Base-by-base conservation (phyloP, 768 basidiomycete species). In the Mycena crocata region DNA sequence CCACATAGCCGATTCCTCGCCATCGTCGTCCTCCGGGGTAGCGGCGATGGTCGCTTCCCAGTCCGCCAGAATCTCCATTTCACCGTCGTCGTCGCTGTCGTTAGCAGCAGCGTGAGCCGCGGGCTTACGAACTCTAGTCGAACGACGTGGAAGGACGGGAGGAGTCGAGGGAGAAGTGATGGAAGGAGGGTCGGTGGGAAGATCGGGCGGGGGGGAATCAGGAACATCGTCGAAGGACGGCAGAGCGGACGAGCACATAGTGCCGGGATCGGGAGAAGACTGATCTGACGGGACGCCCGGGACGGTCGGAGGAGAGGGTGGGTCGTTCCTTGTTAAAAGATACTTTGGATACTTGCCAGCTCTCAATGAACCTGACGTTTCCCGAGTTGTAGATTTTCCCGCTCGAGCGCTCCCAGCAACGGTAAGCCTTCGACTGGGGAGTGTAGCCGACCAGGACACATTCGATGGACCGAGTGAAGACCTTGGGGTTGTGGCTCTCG, bases 341-440 rank as follows among this genome's bases (percentile, higher is more conserved):
- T 6, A 45, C 44, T 24, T 24, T 5, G 5, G 6, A n/a, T 8
- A 15, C 15, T 45, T 45, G 23, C 6, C 44, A 5, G 23, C 8
- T 8, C 37, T 56, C 54, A 13, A 56, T 56, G 21, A 56, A 56
- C 7, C 19, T 8, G 6, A 56, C 54, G 35, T 56, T 23, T 13
- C 12, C 10, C 6, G 61, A 62, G 24, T 52, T 31, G 40, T 37
- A 51, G 49, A 62, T 40, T 17, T 62, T 62, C 5, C 34, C 48
- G 5, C 32, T 57, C 23, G 35, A n/a, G 26, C 54, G 61, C 32
- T 78, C 66, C 45, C 68, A 74, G 28, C 71, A 75, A 0, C 72
- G 60, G 48, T 75, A 77, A 5, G 69, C 64, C 50, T 76, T 75
- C 1, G 76, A 73, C 24, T 71, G 40, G 10, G 57, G 24, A 77